Percentiles rank a stretch among this genome's conserved stretches.
Evolutionary conservation across 306 rosid species (phyloP).

Genomic region (Sechiopsis laciniata): DNA sequence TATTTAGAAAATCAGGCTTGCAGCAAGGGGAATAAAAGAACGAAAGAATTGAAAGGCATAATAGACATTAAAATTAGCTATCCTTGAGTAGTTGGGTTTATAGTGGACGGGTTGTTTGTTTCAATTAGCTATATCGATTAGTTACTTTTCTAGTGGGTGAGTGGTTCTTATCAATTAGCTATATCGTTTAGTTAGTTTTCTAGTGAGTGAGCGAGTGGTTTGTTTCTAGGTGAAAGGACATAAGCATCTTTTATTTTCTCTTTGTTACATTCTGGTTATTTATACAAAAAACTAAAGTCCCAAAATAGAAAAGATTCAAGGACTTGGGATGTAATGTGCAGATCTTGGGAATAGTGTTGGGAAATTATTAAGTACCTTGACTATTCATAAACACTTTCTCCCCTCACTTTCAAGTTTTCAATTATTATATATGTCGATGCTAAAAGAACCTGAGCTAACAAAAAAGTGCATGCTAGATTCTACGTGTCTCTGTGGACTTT

Average conservation of each 20-base stretch:
- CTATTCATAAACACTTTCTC: not conserved
- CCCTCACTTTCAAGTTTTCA: not conserved
- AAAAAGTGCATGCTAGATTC: too few relatives aligned
- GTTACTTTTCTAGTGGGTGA: too few relatives aligned
- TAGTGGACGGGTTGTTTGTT: not conserved
- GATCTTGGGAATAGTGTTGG: not conserved
- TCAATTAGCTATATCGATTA: too few relatives aligned
- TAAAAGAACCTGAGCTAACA: not conserved
- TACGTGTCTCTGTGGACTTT: too few relatives aligned
- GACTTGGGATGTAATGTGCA: not conserved
- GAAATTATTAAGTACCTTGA: not conserved
- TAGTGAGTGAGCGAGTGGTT: not conserved
- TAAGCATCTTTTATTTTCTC: too few relatives aligned
- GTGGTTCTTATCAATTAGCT: not conserved
- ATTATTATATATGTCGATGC: not conserved
- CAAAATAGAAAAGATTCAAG: not conserved
- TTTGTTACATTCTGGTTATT: too few relatives aligned
- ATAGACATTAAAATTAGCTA: not conserved
- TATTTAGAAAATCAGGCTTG: constrained; percentile 1
- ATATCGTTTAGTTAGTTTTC: not conserved
- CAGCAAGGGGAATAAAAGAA: not conserved
- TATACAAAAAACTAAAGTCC: not conserved
- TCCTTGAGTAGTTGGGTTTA: not conserved
- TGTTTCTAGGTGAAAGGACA: too few relatives aligned
- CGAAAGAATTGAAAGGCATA: not conserved